Percentiles rank a stretch among this genome's conserved stretches.
phyloP scores from a whole-genome alignment of 805 yeast species.

The Soucietia sequanensis region DNA sequence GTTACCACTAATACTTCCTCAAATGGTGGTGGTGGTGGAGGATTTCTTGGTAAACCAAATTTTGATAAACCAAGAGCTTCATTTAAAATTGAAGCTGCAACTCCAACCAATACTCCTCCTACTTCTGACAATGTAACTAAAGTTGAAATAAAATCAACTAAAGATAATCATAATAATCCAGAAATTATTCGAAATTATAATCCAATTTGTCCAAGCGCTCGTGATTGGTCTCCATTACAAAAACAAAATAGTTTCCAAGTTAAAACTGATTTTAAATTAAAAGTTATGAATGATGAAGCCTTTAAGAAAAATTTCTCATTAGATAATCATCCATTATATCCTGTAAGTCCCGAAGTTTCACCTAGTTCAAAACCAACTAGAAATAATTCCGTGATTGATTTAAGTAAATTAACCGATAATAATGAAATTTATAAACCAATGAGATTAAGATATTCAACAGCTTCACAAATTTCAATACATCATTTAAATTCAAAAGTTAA shows the following conservation, averaged over 20 bases:
- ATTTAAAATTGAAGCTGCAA: conserved; percentile 26
- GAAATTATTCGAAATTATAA: conserved; percentile 12
- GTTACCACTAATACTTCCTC: conserved; percentile 3
- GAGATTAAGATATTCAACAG: conserved; percentile 35
- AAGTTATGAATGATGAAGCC: conserved; percentile 36
- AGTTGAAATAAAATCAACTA: background rate
- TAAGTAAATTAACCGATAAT: conserved; percentile 31
- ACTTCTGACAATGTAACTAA: conserved; percentile 9
- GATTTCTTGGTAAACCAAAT: conserved; percentile 4
- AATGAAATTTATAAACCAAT: conserved; percentile 39
- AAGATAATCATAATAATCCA: conserved; percentile 4
- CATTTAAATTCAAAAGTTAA: conserved; percentile 38
- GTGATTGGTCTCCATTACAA: conserved; percentile 39
- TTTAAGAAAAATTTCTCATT: conserved; percentile 32
- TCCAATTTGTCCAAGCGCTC: conserved; percentile 41
- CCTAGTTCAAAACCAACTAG: conserved; percentile 43
- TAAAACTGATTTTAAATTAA: conserved; percentile 32
- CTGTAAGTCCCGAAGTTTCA: conserved; percentile 41
- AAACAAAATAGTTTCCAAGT: conserved; percentile 23
- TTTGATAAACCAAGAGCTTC: conserved; percentile 32
- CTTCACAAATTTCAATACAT: conserved; percentile 39
- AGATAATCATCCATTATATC: conserved; percentile 30
- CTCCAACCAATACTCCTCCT: conserved; percentile 7
- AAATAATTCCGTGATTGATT: conserved; percentile 39
- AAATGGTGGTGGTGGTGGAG: too few species aligned